Evolutionary conservation across 148 eudicot species (phyloP), one percentile per base, ranked within the genome.

Genomic region (Amaranthus cruentus): DNA sequence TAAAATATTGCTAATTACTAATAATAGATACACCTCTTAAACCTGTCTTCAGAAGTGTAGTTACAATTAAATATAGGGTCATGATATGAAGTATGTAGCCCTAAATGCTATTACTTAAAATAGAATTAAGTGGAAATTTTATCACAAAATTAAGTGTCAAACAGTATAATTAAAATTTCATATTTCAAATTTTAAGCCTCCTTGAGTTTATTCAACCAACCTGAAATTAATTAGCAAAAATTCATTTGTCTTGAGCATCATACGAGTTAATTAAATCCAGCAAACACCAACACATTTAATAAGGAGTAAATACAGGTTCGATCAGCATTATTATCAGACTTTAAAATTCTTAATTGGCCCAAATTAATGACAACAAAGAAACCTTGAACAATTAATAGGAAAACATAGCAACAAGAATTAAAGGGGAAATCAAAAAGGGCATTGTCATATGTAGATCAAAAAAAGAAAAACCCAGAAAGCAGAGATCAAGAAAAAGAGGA

Each of bases 341-440:
- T 28, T 28, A 28, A 28, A 28, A 28, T 28, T 28, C 38, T 28
- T 28, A 28, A 28, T 0, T 28, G 38, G 38, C 38, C 38, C 38
- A 28, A 28, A 28, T 28, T 28, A 28, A 28, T 28, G 38, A 2
- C 38, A 28, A 28, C 38, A 28, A 28, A 28, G 38, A 28, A 28
- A 28, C 64, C 47, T 6, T 12, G 2, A 9, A 55, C 4, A 6
- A 3, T 14, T 21, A 21, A 6, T 3, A 28, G 9, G 12, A 61
- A 57, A 57, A 57, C 4, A 15, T 49, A 9, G 12, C n/a, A 44
- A 49, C 28, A 14, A 15, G 7, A 62, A 38, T 53, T 5, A 63
- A 54, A 53, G 7, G 13, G 28, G 21, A 6, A 50, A 54, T 43
- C 10, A 15, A 13, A 28, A 72, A 50, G 79, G 80, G 69, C 76